These are phyloP conservation scores for Starmerella stigmatis DNA, from an alignment of 805 yeast species.

Conservation along the genomic window DNA sequence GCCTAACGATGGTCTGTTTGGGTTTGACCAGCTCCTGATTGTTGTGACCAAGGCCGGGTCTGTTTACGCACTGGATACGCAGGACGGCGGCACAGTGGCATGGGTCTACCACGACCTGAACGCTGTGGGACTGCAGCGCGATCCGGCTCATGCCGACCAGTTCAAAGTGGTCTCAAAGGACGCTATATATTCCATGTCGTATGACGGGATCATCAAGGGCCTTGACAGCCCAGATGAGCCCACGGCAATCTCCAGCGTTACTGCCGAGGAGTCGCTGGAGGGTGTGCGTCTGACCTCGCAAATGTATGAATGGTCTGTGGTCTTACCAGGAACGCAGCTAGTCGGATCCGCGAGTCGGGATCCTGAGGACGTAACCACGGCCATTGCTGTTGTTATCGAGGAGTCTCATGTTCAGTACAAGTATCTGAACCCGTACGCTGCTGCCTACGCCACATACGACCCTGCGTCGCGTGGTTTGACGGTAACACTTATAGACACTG, in stretches of 20 bases:
- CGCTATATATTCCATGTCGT: conserved; percentile 19
- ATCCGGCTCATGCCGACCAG: conserved; percentile 4
- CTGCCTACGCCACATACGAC: conserved; percentile 41
- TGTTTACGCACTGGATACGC: conserved; percentile 28
- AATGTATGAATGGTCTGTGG: conserved; percentile 9
- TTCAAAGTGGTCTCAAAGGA: conserved; percentile 25
- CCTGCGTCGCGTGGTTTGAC: conserved; percentile 30
- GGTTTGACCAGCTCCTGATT: conserved; percentile 30
- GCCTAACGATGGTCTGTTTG: conserved; percentile 24
- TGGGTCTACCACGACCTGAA: conserved; percentile 24
- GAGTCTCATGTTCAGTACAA: conserved; percentile 64
- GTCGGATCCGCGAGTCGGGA: conserved; percentile 36
- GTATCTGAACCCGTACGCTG: conserved; percentile 61
- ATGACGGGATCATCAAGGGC: conserved; percentile 18
- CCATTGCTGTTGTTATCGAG: conserved; percentile 57
- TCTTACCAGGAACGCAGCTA: conserved; percentile 26
- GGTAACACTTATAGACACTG: conserved; percentile 51
- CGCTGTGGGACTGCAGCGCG: conserved; percentile 16
- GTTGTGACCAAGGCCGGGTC: conserved; percentile 27
- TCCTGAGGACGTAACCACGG: conserved; percentile 38
- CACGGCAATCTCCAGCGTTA: background rate
- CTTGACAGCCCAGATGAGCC: conserved; percentile 6
- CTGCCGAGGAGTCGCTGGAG: background rate
- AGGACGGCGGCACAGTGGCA: conserved; percentile 21
- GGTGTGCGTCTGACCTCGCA: background rate